Evolutionary conservation across 75 land plant species (phyloP).

Genomic region (Pinus taeda): DNA sequence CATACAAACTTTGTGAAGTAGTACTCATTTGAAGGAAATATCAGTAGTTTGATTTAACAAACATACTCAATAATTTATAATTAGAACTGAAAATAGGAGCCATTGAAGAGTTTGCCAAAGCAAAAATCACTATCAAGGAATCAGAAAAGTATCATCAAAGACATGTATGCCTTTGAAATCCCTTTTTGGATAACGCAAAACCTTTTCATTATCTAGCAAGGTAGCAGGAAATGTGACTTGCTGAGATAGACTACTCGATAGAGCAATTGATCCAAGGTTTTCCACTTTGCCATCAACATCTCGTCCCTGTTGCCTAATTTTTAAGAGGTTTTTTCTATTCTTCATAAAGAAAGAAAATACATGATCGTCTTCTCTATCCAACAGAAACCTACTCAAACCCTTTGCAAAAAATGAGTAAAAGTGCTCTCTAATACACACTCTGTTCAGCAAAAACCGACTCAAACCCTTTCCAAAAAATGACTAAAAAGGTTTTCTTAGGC

Average conservation of each 20-base stretch:
- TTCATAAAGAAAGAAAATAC: slow-evolving; percentile 17
- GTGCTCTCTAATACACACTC: slow-evolving; percentile 7
- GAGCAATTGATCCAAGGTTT: slow-evolving; percentile 18
- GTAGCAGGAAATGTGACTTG: slow-evolving; percentile 18
- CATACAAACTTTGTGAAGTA: background rate
- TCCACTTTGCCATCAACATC: background rate
- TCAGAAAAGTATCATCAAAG: background rate
- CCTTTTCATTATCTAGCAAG: slow-evolving; percentile 22
- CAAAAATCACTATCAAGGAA: background rate
- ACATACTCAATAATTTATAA: background rate
- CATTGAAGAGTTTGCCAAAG: slow-evolving; percentile 7
- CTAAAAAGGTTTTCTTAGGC: background rate
- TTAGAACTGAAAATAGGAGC: background rate
- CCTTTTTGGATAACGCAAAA: slow-evolving; percentile 15
- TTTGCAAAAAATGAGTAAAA: slow-evolving; percentile 21
- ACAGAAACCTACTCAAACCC: slow-evolving; percentile 15
- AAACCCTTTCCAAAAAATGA: too few relatives aligned
- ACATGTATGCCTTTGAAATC: slow-evolving; percentile 16
- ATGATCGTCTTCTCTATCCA: slow-evolving; percentile 25
- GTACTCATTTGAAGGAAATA: background rate
- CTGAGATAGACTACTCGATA: slow-evolving; percentile 21
- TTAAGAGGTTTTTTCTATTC: slow-evolving; percentile 8
- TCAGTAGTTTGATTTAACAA: background rate
- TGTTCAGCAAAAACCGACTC: too few relatives aligned
- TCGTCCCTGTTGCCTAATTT: slow-evolving; percentile 9